These are phyloP conservation scores for Fraxinus americana DNA, from an alignment of 257 asterid genomes.

Conservation along the genomic window DNA sequence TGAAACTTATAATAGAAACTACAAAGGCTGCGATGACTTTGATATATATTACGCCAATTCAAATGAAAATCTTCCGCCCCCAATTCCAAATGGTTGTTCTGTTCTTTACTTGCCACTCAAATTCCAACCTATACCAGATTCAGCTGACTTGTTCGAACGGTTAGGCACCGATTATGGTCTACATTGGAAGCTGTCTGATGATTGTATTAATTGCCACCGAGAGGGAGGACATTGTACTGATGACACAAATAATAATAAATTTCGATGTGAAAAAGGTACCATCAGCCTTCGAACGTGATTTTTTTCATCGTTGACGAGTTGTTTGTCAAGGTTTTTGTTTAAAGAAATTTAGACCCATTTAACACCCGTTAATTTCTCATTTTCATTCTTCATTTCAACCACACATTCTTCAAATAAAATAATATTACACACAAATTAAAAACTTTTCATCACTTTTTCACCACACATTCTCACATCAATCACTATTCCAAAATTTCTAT, in stretches of 20 bases:
- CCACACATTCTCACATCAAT: too few relatives aligned
- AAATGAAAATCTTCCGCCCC: not conserved
- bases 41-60: constrained; percentile 9
- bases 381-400: too few relatives aligned
- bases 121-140: not conserved
- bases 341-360: too few relatives aligned
- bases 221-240: constrained; percentile 39
- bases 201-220: constrained; percentile 31
- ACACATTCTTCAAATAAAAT: too few relatives aligned
- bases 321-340: too few relatives aligned
- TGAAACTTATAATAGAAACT: not conserved
- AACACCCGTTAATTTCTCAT: too few relatives aligned
- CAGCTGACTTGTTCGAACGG: not conserved
- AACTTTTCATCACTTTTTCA: too few relatives aligned
- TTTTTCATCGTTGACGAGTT: too few relatives aligned
- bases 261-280: not conserved
- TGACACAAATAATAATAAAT: not conserved
- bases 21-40: not conserved
- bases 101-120: constrained; percentile 27
- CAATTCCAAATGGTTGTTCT: not conserved
- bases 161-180: constrained; percentile 25
- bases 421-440: too few relatives aligned
- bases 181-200: constrained; percentile 35
- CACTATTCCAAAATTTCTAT: too few relatives aligned
- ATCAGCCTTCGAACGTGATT: not conserved